Conservation (phyloP, 2,329 filamentous ascomycete species). For the Exophiala lecanii-corni region DNA sequence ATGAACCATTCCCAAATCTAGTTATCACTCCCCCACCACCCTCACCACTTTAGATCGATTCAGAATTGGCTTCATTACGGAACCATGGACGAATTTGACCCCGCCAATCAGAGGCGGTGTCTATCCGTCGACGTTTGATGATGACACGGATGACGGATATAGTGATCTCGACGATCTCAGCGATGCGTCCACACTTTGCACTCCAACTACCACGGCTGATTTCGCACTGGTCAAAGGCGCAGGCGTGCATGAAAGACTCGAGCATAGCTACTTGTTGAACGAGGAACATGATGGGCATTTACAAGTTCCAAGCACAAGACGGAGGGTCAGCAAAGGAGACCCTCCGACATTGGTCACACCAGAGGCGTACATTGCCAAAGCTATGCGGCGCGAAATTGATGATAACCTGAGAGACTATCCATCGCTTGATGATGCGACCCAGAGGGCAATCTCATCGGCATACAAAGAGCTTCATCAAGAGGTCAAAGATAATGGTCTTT, state of each 20-base stretch:
- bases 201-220: neutral
- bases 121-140: conserved; percentile 29
- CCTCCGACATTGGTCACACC: neutral
- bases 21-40: conserved; percentile 54
- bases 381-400: conserved; percentile 31
- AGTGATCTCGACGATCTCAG: conserved; percentile 2
- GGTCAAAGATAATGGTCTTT: conserved; percentile 53
- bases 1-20: conserved; percentile 31
- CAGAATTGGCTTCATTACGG: conserved; percentile 54
- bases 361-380: neutral
- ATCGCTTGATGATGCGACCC: conserved; percentile 50
- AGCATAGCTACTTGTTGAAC: neutral
- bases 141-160: conserved; percentile 4
- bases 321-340: neutral
- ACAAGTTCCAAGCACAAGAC: neutral
- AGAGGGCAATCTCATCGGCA: conserved; percentile 51
- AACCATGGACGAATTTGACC: conserved; percentile 55
- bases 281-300: neutral
- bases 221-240: neutral
- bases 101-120: conserved; percentile 55
- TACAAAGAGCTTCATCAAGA: conserved; percentile 55
- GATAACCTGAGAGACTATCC: conserved; percentile 42
- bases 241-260: neutral
- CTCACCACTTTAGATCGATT: conserved; percentile 56
- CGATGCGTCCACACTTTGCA: neutral